phyloP scores from a whole-genome alignment of 495 filamentous ascomycete genomes.

The Neurospora pannonica region DNA sequence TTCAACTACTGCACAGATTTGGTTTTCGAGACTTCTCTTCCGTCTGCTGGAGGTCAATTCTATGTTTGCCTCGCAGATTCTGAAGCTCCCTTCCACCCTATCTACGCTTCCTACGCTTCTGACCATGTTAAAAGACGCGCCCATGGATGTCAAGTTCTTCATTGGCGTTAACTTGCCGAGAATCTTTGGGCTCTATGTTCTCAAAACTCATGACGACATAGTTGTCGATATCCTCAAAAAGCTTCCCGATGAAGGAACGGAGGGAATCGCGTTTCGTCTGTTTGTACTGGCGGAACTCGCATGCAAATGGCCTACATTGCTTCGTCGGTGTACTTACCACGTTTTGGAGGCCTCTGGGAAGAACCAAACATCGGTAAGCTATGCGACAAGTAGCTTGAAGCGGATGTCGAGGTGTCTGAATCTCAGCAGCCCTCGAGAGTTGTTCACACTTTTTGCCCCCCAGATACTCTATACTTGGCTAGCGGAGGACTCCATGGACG shows the following conservation, averaged over 20 bases:
- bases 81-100: constrained; percentile 54
- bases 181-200: constrained; percentile 68
- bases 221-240: constrained; percentile 65
- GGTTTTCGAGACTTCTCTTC: constrained; percentile 57
- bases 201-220: constrained; percentile 72
- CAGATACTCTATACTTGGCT: constrained; percentile 95
- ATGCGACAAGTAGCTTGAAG: constrained; percentile 63
- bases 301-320: constrained; percentile 68
- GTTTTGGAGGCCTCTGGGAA: constrained; percentile 81
- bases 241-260: constrained; percentile 61
- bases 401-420: constrained; percentile 54
- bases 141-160: constrained; percentile 65
- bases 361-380: constrained; percentile 48
- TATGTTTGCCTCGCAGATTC: constrained; percentile 43
- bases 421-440: constrained; percentile 50
- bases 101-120: constrained; percentile 66
- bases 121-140: constrained; percentile 53
- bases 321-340: constrained; percentile 78
- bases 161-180: constrained; percentile 58
- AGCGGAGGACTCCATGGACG: constrained; percentile 47
- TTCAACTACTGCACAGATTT: constrained; percentile 57
- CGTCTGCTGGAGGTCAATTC: constrained; percentile 54
- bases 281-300: constrained; percentile 66
- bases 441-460: constrained; percentile 83
- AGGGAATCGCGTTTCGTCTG: constrained; percentile 80